These are phyloP conservation scores for Leptodermis oblonga DNA, from an alignment of 257 asterid genomes.

Conservation along the genomic window DNA sequence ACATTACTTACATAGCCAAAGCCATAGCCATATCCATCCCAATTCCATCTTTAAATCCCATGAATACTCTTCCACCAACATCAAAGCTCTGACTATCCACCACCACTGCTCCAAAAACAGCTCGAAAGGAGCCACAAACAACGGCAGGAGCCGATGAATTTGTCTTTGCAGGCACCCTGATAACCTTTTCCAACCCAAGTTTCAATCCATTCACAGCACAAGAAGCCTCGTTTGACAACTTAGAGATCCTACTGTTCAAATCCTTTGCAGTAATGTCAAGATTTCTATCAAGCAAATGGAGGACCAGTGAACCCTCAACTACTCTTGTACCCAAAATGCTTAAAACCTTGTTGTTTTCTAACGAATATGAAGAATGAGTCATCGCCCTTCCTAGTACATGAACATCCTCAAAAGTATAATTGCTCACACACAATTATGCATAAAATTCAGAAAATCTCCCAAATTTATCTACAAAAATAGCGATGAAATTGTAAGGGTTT, in stretches of 20 bases:
- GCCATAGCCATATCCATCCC: background rate
- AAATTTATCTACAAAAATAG: background rate
- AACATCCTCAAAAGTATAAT: slow-evolving; percentile 48
- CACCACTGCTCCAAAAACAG: slow-evolving; percentile 64
- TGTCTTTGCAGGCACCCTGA: slow-evolving; percentile 54
- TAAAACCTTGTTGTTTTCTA: slow-evolving; percentile 68
- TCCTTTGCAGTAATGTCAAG: slow-evolving; percentile 54
- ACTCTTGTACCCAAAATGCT: slow-evolving; percentile 53
- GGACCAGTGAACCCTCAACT: slow-evolving; percentile 37
- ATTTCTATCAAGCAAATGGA: slow-evolving; percentile 33
- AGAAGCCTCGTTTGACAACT: slow-evolving; percentile 42
- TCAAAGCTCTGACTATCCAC: slow-evolving; percentile 7
- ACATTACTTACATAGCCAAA: background rate
- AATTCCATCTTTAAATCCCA: background rate
- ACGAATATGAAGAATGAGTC: slow-evolving; percentile 78
- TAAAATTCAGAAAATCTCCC: background rate
- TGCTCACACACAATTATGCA: slow-evolving; percentile 8
- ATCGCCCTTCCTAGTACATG: slow-evolving; percentile 14
- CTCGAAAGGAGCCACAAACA: slow-evolving; percentile 70
- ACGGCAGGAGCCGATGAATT: slow-evolving; percentile 52
- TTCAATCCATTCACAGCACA: slow-evolving; percentile 48
- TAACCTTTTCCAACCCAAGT: slow-evolving; percentile 54
- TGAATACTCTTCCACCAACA: slow-evolving; percentile 5
- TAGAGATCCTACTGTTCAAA: slow-evolving; percentile 36
- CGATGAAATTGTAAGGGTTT: background rate